Evolutionary conservation across 2,329 filamentous ascomycete genomes (phyloP).

Genomic region (Scorias spongiosa): DNA sequence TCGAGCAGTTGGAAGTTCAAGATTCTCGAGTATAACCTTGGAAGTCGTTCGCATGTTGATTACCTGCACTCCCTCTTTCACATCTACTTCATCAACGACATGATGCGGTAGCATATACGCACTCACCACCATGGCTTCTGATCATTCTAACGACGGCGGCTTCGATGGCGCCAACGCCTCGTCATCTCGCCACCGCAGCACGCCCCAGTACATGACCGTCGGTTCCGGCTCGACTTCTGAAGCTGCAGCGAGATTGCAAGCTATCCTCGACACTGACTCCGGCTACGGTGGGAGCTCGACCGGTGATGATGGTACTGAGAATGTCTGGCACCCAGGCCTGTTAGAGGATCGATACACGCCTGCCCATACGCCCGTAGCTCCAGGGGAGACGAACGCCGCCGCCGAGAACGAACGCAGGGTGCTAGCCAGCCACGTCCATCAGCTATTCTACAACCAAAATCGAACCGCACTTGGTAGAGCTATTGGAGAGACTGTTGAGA

Average conservation of each 20-base stretch:
- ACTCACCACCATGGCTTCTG: neutral
- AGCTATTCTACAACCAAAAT: conserved; percentile 91
- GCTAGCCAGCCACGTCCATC: conserved; percentile 72
- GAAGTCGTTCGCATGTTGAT: no score
- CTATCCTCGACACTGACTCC: conserved; percentile 72
- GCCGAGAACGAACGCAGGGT: conserved; percentile 49
- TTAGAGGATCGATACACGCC: conserved; percentile 44
- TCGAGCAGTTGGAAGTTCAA: no score
- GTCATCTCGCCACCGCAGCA: conserved; percentile 11
- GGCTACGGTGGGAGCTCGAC: conserved; percentile 75
- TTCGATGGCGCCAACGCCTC: conserved; percentile 13
- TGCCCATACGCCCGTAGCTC: conserved; percentile 35
- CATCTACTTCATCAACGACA: neutral
- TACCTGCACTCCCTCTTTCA: neutral
- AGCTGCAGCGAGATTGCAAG: conserved; percentile 65
- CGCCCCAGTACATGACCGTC: conserved; percentile 72
- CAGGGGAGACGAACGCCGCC: conserved; percentile 32
- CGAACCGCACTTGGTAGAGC: conserved; percentile 72
- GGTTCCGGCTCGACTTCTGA: conserved; percentile 68
- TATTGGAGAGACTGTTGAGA: conserved; percentile 74
- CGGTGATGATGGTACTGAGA: conserved; percentile 41
- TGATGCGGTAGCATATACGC: neutral
- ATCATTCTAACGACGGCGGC: conserved; percentile 15
- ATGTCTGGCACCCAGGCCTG: conserved; percentile 40
- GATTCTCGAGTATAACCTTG: no score